phyloP scores from a whole-genome alignment of 176 grass and related monocot genomes.

The Alloteropsis semialata region DNA sequence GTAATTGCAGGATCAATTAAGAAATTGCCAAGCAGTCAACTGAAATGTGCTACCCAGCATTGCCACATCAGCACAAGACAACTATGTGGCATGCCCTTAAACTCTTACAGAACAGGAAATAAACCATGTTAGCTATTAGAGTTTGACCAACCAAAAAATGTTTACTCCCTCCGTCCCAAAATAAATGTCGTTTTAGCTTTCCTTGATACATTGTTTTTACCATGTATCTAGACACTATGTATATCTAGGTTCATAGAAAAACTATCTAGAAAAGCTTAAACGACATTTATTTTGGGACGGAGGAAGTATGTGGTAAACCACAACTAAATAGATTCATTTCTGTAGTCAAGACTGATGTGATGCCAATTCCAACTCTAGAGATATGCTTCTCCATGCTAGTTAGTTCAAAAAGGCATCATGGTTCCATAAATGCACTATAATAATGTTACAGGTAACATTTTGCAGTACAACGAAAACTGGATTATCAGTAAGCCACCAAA shows the following conservation, averaged over 20 bases:
- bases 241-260: too few species aligned
- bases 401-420: background rate
- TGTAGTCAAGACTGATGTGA: background rate
- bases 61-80: background rate
- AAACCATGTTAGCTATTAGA: background rate
- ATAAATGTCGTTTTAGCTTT: too few species aligned
- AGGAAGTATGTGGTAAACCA: background rate
- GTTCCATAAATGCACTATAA: background rate
- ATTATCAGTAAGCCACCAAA: background rate
- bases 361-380: background rate
- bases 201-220: too few species aligned
- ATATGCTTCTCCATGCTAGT: background rate
- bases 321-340: background rate
- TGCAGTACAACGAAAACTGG: background rate
- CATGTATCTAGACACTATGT: too few species aligned
- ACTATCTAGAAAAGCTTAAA: too few species aligned
- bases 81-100: background rate
- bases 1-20: background rate
- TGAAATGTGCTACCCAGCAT: background rate
- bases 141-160: background rate
- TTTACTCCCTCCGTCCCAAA: too few species aligned
- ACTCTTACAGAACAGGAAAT: constrained; percentile 2
- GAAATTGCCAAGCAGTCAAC: background rate
- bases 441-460: background rate
- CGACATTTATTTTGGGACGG: too few species aligned